Percentiles rank a stretch among this genome's conserved stretches.
These are phyloP conservation scores for Coemansia sp. DNA, from an alignment of 192 early-diverging fungal species.

Conservation along the genomic window DNA sequence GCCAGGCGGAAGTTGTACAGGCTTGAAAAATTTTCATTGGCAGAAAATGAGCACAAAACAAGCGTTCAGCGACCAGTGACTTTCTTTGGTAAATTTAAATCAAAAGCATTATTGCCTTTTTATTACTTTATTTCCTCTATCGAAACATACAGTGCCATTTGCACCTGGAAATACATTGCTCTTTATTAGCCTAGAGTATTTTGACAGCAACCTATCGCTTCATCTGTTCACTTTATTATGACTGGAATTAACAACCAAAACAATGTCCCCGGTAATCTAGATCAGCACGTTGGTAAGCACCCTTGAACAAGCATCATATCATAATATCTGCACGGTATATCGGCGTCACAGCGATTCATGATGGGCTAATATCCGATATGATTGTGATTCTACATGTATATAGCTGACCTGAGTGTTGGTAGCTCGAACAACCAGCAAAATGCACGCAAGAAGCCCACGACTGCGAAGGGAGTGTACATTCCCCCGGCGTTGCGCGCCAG, in stretches of 20 bases:
- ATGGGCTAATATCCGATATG: not conserved
- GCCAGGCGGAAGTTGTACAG: too few relatives aligned
- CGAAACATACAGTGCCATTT: conserved; percentile 11
- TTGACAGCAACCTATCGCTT: not conserved
- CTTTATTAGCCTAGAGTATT: not conserved
- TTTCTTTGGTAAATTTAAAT: not conserved
- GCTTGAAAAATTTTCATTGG: conserved; percentile 13
- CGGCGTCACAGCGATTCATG: not conserved
- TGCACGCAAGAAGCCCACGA: conserved; percentile 2
- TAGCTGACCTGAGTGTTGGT: conserved; percentile 73
- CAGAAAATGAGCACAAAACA: not conserved
- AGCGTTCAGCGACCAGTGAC: not conserved
- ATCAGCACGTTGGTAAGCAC: conserved; percentile 69
- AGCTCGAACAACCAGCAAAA: conserved; percentile 49
- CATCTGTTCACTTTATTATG: conserved; percentile 34
- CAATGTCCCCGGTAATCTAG: conserved; percentile 66
- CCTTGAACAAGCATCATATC: not conserved
- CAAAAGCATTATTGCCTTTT: not conserved
- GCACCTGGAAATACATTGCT: not conserved
- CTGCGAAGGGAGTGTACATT: conserved; percentile 57
- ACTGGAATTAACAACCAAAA: conserved; percentile 54
- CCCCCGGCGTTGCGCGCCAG: conserved; percentile 67
- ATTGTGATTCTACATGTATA: not conserved
- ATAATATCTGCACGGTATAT: not conserved
- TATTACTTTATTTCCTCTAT: conserved; percentile 12